phyloP scores from a whole-genome alignment of 2,329 filamentous ascomycete genomes.

The Myrmaecium sp. region DNA sequence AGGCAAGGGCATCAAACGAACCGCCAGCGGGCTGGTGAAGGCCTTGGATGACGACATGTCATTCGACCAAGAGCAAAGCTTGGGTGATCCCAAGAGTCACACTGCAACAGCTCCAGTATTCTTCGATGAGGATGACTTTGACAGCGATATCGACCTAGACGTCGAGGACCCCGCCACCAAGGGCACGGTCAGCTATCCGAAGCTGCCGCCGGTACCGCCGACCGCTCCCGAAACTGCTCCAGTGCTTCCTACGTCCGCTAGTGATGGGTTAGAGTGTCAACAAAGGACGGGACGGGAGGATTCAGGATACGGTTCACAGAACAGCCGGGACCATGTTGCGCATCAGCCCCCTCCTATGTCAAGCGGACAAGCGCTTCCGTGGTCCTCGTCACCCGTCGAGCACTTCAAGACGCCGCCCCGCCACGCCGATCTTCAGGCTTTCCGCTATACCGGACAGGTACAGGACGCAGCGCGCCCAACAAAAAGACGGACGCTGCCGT shows the following conservation, averaged over 20 bases:
- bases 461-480: constrained; percentile 19
- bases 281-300: too few species aligned
- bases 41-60: constrained; percentile 19
- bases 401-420: constrained; percentile 21
- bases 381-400: constrained; percentile 50
- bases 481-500: constrained; percentile 54
- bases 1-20: constrained; percentile 32
- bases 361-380: constrained; percentile 46
- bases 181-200: constrained; percentile 24
- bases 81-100: constrained; percentile 1
- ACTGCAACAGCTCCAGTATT: constrained; percentile 24
- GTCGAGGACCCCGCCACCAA: constrained; percentile 42
- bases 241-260: neutral
- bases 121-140: constrained; percentile 71
- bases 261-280: neutral
- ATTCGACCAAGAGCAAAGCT: constrained; percentile 19
- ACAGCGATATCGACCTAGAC: constrained; percentile 65
- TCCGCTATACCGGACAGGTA: constrained; percentile 7
- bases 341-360: constrained; percentile 13
- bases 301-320: constrained; percentile 11
- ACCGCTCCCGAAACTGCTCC: constrained; percentile 1
- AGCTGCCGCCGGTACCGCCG: constrained; percentile 11
- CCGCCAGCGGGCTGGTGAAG: constrained; percentile 29
- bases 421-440: constrained; percentile 6
- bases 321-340: neutral